These are phyloP conservation scores for Suillus brevipes DNA, from an alignment of 768 basidiomycete species.

Conservation along the genomic window DNA sequence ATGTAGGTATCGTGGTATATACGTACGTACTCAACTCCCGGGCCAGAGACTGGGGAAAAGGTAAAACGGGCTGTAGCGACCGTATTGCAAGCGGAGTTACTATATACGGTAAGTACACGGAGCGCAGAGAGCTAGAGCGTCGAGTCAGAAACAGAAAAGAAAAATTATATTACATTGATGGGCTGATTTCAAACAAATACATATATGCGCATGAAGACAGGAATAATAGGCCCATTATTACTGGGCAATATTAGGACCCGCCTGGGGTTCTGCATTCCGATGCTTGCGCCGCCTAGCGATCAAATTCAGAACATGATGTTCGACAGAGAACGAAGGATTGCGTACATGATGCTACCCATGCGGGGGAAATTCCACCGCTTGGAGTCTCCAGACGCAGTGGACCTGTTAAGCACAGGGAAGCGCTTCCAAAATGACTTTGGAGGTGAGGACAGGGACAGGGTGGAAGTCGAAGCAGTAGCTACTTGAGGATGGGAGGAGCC, in stretches of 20 bases:
- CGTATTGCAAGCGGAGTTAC: no score
- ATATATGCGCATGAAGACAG: no score
- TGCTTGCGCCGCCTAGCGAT: neutral
- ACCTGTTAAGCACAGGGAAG: neutral
- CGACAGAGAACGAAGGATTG: neutral
- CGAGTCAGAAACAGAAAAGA: no score
- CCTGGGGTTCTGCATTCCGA: neutral
- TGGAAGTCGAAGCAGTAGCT: neutral
- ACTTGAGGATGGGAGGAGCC: neutral
- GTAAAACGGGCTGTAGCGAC: no score
- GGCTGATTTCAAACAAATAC: no score
- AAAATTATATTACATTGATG: no score
- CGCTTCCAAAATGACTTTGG: neutral
- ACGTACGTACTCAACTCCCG: no score
- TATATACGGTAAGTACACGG: no score
- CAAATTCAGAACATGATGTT: neutral
- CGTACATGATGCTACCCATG: neutral
- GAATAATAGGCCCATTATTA: neutral
- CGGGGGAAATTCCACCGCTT: neutral
- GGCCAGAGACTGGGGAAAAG: no score
- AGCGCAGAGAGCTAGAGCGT: no score
- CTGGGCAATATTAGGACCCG: neutral
- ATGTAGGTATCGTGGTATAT: no score
- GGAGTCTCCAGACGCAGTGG: neutral
- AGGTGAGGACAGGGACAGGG: neutral